Conservation (phyloP, 495 filamentous ascomycete species). For the Neurospora sp. region DNA sequence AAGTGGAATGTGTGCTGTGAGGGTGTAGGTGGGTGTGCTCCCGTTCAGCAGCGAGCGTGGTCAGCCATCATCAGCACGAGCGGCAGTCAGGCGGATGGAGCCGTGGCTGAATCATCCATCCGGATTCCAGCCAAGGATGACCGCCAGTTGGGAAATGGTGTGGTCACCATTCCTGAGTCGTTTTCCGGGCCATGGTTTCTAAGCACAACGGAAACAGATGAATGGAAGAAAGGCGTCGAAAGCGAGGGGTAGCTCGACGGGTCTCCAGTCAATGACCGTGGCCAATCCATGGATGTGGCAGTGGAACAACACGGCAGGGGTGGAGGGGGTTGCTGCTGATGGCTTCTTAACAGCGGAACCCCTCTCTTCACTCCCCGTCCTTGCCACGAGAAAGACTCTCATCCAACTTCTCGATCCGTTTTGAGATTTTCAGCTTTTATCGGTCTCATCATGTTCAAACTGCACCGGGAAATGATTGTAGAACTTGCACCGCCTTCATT, state of each 20-base stretch:
- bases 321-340: not conserved
- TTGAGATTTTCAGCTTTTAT: too few species aligned
- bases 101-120: not conserved
- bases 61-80: not conserved
- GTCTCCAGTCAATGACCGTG: not conserved
- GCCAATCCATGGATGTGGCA: not conserved
- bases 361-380: not conserved
- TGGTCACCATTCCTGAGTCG: not conserved
- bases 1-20: not conserved
- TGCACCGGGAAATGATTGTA: too few species aligned
- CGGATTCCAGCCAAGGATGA: not conserved
- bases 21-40: not conserved
- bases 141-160: not conserved
- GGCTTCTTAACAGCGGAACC: not conserved
- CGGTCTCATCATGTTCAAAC: too few species aligned
- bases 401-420: too few species aligned
- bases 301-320: not conserved
- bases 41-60: not conserved
- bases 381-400: too few species aligned
- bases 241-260: not conserved
- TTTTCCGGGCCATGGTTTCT: not conserved
- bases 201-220: not conserved
- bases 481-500: too few species aligned
- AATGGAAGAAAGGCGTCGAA: not conserved
- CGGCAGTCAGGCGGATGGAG: not conserved